Conservation (phyloP, 148 eudicot species). For the Pouteria glomerata region DNA sequence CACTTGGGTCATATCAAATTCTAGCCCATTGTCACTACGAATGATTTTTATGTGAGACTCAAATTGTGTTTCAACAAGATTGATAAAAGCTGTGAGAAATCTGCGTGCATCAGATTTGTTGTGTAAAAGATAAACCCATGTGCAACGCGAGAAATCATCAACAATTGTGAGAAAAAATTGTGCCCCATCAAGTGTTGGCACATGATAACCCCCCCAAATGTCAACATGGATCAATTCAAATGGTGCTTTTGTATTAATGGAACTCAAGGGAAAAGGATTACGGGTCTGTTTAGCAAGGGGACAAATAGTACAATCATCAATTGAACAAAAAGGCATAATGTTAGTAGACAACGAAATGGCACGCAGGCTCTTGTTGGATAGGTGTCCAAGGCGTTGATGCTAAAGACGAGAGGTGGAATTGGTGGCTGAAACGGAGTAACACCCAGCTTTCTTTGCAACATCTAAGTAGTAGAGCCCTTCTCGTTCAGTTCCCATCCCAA, state of each 20-base stretch:
- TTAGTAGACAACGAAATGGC: not conserved
- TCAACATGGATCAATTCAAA: not conserved
- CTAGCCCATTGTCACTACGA: not conserved
- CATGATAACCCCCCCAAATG: not conserved
- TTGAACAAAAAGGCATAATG: no score
- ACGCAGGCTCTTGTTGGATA: not conserved
- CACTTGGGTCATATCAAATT: not conserved
- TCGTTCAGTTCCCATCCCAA: conserved; percentile 11
- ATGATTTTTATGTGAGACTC: not conserved
- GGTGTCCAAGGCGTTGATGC: conserved; percentile 3
- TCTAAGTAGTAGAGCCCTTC: conserved; percentile 6
- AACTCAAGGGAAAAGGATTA: not conserved
- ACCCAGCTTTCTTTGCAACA: not conserved
- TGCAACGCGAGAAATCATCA: not conserved
- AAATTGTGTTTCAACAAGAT: not conserved
- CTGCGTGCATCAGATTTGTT: not conserved
- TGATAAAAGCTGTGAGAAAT: not conserved
- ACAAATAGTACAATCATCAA: not conserved
- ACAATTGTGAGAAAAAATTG: not conserved
- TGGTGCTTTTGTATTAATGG: not conserved
- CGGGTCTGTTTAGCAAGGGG: not conserved
- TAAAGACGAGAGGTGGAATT: not conserved
- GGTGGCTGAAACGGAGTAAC: not conserved
- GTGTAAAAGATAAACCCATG: not conserved
- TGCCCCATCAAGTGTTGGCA: not conserved